Evolutionary conservation across 2,329 filamentous ascomycete genomes (phyloP), one percentile per base, ranked within the genome.

Genomic region (Xylaria sp.): DNA sequence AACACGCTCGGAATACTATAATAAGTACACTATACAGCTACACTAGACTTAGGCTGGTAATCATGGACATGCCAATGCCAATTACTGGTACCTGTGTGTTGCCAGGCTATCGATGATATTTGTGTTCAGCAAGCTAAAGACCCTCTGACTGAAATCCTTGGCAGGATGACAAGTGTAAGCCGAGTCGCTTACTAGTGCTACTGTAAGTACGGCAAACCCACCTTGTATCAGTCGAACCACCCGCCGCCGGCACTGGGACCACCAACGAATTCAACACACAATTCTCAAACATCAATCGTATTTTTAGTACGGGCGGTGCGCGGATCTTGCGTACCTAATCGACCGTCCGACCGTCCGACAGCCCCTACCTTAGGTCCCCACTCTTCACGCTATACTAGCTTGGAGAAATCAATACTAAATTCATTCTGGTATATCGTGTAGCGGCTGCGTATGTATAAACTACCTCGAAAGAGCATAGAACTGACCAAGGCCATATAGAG

Each of bases 121-220:
- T 63, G 60, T 60, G 51, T 60, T 63, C 17, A 33, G 19, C 40
- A 19, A 46, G 47, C 29, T 53, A 60, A n/a, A 60, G 38, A 33
- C 40, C 35, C 33, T 60, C 51, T 31, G 33, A 54, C 37, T 46
- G 47, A 44, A 29, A 48, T 43, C 56, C 60, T 60, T 60, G 60
- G 56, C 60, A 63, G 40, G 55, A 63, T 63, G 60, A 63, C 60
- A 58, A 37, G 51, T 60, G 60, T 63, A 63, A 63, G 55, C 60
- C 27, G 21, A 47, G 40, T 47, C 60, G 60, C 60, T 63, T 63
- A 63, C 60, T 63, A 49, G 25, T 57, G 25, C 37, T 54, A 51
- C 27, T 31, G 37, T 47, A 62, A 41, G 29, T 33, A 53, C 21
- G 27, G 49, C 33, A 59, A 17, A 38, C 55, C 60, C 54, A 37